These are phyloP conservation scores for Pythium rhizo-oryzae DNA, from an alignment of 352 stramenopile genomes.

Conservation along the genomic window DNA sequence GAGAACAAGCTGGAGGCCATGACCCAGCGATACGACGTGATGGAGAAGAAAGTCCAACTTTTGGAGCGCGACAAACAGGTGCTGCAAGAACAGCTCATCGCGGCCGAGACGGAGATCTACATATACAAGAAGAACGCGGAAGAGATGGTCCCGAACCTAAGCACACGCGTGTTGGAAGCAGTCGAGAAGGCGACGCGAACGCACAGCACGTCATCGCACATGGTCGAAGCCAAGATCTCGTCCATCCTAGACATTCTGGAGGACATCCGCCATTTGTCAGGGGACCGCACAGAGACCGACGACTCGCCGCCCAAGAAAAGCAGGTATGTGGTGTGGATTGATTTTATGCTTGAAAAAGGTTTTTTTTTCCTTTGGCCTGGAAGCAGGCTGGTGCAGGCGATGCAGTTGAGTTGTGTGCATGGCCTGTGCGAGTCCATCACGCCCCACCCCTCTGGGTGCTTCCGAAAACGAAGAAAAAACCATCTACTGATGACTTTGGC, in stretches of 20 bases:
- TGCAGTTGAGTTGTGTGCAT: neutral
- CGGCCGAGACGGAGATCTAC: slow-evolving; percentile 27
- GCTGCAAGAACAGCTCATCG: slow-evolving; percentile 15
- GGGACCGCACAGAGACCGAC: slow-evolving; percentile 55
- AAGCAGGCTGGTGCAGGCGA: neutral
- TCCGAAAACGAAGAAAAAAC: slow-evolving; percentile 32
- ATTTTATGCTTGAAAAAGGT: neutral
- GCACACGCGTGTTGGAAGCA: slow-evolving; percentile 18
- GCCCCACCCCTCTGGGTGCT: neutral
- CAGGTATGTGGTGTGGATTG: slow-evolving; percentile 41
- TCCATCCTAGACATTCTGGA: slow-evolving; percentile 62
- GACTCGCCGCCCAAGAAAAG: slow-evolving; percentile 51
- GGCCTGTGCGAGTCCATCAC: neutral
- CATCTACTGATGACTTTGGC: slow-evolving; percentile 89
- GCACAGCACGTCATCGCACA: slow-evolving; percentile 33
- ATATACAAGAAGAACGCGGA: slow-evolving; percentile 27
- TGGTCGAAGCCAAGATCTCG: slow-evolving; percentile 63
- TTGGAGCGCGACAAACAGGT: slow-evolving; percentile 21
- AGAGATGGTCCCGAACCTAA: slow-evolving; percentile 15
- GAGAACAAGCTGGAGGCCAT: slow-evolving; percentile 25
- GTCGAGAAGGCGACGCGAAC: slow-evolving; percentile 40
- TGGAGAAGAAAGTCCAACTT: slow-evolving; percentile 10
- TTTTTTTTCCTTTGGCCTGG: neutral
- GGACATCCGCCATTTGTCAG: slow-evolving; percentile 47
- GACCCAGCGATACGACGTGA: slow-evolving; percentile 19